Conservation (phyloP, 2,329 filamentous ascomycete species). For the Clarireedia paspali region DNA sequence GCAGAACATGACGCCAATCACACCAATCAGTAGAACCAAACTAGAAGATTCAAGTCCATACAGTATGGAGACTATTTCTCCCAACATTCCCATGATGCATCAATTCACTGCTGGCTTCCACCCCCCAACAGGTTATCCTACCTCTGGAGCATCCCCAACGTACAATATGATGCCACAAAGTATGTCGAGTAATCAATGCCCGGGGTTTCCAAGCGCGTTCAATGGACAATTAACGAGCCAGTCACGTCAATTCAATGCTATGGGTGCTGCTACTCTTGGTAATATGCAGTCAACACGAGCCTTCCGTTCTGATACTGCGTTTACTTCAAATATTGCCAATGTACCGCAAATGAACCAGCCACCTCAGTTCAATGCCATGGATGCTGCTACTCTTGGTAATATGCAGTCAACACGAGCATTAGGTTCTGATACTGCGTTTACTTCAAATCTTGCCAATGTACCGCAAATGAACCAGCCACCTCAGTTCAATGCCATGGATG, state of each 20-base stretch:
- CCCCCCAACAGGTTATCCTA: constrained; percentile 16
- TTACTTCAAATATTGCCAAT: too few relatives aligned
- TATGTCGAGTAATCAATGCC: constrained; percentile 13
- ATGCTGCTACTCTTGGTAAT: constrained; percentile 10
- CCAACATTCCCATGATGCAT: constrained; percentile 15
- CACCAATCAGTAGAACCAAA: constrained; percentile 20
- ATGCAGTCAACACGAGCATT: constrained; percentile 16
- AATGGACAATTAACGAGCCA: constrained; percentile 17
- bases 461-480: constrained; percentile 13
- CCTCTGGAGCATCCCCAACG: constrained; percentile 9
- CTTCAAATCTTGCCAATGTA: constrained; percentile 15
- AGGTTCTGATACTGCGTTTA: constrained; percentile 14
- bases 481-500: constrained; percentile 10
- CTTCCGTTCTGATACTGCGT: too few relatives aligned
- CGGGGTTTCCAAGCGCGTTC: constrained; percentile 17
- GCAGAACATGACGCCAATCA: constrained; percentile 25
- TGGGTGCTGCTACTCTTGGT: constrained; percentile 11
- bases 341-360: constrained; percentile 8
- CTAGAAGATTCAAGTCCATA: constrained; percentile 24
- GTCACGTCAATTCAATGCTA: constrained; percentile 11
- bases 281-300: constrained; percentile 1
- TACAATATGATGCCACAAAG: constrained; percentile 18
- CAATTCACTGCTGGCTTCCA: constrained; percentile 19
- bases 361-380: constrained; percentile 12
- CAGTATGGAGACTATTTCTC: constrained; percentile 19